Base-by-base conservation (phyloP, 208 protist genomes). In the Leptomonas seymouri region DNA sequence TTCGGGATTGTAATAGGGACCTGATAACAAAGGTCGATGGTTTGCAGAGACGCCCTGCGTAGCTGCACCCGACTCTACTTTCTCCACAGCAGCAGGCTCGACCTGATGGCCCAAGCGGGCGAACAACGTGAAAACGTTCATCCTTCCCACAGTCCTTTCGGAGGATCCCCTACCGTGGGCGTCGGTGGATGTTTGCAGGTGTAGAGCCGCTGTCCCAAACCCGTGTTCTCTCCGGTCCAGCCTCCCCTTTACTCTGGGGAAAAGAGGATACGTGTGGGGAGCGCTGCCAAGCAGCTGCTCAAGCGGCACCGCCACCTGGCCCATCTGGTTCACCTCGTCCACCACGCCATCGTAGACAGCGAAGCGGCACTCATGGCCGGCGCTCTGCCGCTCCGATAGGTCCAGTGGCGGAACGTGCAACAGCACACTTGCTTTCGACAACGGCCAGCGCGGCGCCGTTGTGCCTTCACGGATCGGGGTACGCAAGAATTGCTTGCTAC, bases 291-390 rank as follows among this genome's bases (percentile, higher is more conserved):
- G 77, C 56, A 95, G 71, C 42, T 86, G 75, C 50, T 60, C 49
- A 44, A 96, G 71, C 18, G 87, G 76, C 57, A 93, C 65, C 27
- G 70, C 65, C 18, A 81, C 86, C 45, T 86, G 78, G 54, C 91
- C 88, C 34, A 96, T 75, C n/a, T 79, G 71, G 54, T 89, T 89
- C 46, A 78, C 83, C 48, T 90, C 79, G 50, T 93, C 85, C 36
- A 89, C 73, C 46, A 91, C 77, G 48, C 89, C 89, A 67, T 93
- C 87, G 76, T 84, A 96, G 6, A 96, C 83, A 45, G 67, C 67
- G 34, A 93, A 78, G 53, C 74, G 21, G 36, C 71, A 77, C 44
- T 57, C 44, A 48, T 71, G 71, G 20, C n/a, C n/a, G 45, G 21
- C 12, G 4, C 51, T 12, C 41, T 31, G 45, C 59, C 11, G 41